Base-by-base conservation (phyloP, 805 yeast species). In the Starmerella floricola region DNA sequence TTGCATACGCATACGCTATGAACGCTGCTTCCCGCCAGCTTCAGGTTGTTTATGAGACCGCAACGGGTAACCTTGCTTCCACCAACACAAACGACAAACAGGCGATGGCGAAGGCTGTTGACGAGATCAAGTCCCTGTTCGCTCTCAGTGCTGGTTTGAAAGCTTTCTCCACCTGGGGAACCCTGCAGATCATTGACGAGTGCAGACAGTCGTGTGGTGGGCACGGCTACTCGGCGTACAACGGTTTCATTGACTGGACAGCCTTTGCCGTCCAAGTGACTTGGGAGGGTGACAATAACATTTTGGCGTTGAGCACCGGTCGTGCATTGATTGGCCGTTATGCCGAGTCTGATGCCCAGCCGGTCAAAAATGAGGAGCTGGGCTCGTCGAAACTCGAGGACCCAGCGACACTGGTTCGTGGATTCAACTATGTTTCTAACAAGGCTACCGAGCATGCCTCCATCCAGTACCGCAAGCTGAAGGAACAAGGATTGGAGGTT, bases 271-370 rank as follows among this genome's bases (percentile, higher is more conserved):
- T 87, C 31, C 95, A 87, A 65, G 86, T 95, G 63, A 87, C 96
- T 16, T 87, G 96, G 96, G 96, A 87, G 67, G 96, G 96, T 62
- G 96, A 87, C 62, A 87, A 87, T 67, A 86, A 78, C 56, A 79
- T 87, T 34, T 69, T 87, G 50, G 81, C 86, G 2, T 75, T 84
- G 62, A 78, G 85, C 41, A 74, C 85, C 45, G 96, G 95, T 44
- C 78, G 88, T 60, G 75, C 91, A 20, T 67, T 79, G 31, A 66
- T 78, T 49, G 73, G 72, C 44, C 66, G 68, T 54, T 54, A 52
- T 30, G 67, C 69, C n/a, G 71, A 69, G 12, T 68, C 71, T 41
- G 43, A 49, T 44, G 36, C 54, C 23, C 38, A 42, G 18, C 46
- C 50, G 17, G 36, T 41, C 24, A 28, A 34, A 19, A 33, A 31